Percentiles rank a stretch among this genome's conserved stretches.
phyloP scores from a whole-genome alignment of 495 filamentous ascomycete species.

The Talaromyces stipitatus region DNA sequence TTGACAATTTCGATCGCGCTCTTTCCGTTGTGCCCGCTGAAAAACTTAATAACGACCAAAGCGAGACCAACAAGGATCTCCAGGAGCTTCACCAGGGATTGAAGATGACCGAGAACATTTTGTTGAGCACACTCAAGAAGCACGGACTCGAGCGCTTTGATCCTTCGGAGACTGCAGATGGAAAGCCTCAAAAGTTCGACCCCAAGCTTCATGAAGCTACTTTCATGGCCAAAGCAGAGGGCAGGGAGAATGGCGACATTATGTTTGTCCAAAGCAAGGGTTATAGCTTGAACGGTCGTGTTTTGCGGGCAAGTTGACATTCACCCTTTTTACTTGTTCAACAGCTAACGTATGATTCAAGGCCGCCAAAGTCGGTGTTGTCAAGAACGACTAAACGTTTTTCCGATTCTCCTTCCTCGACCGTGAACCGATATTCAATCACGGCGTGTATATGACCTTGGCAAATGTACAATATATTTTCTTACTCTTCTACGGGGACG shows the following conservation, averaged over 20 bases:
- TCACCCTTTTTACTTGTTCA: not conserved
- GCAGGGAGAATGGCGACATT: slow-evolving; percentile 82
- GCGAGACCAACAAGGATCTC: slow-evolving; percentile 54
- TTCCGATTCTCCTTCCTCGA: slow-evolving; percentile 6
- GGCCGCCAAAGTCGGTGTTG: slow-evolving; percentile 92
- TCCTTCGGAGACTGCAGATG: slow-evolving; percentile 48
- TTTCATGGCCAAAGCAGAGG: slow-evolving; percentile 78
- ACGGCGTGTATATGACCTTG: slow-evolving; percentile 4
- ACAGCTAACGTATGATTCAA: slow-evolving; percentile 17
- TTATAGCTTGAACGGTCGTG: slow-evolving; percentile 81
- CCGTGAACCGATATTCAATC: not conserved
- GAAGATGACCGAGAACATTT: slow-evolving; percentile 86
- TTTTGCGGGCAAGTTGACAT: slow-evolving; percentile 58
- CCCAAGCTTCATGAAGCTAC: slow-evolving; percentile 94
- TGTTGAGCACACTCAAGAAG: slow-evolving; percentile 84
- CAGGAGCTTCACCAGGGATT: slow-evolving; percentile 77
- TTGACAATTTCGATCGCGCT: slow-evolving; percentile 96
- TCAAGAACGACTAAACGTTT: slow-evolving; percentile 53
- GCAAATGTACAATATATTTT: slow-evolving; percentile 39
- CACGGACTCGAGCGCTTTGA: slow-evolving; percentile 91
- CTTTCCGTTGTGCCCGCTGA: slow-evolving; percentile 68
- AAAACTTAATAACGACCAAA: slow-evolving; percentile 46
- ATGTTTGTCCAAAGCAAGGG: slow-evolving; percentile 94
- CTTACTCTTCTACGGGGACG: slow-evolving; percentile 12
- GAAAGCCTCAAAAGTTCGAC: slow-evolving; percentile 64